Base-by-base conservation (phyloP, 228 moss, liverwort and hornwort species). In the Sphagnum fallax region DNA sequence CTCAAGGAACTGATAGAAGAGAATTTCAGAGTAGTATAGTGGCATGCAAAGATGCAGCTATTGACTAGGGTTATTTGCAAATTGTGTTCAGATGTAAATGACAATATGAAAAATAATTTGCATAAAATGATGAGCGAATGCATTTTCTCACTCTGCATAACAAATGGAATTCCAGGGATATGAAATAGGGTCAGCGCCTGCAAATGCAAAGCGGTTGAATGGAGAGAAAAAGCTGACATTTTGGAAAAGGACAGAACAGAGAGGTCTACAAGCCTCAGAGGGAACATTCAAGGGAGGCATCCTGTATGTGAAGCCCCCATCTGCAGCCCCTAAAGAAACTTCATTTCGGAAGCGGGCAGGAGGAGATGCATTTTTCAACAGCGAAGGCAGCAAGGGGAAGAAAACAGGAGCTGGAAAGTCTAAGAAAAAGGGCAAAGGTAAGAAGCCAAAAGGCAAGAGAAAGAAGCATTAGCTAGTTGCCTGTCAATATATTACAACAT, bases 251-350 rank as follows among this genome's bases (percentile, higher is more conserved):
- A 77, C 73, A 0, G 84, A 89, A 73, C 88, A 91, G 53, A 79
- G 80, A 77, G 91, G 89, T 63, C 74, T 97, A 51, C 79, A 75
- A 52, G 79, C 80, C 15, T 91, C 96, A 0, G 91, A 86, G 65
- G 96, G 96, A 11, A 90, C 79, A 50, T 97, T 92, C 59, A 97
- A 87, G 81, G 87, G 91, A 48, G 93, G 96, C 57, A 88, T 91
- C 70, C 73, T 97, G 73, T 91, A 86, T 70, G 93, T 97, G 60
- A 90, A 84, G 69, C 89, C 89, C 62, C 83, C 82, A 52, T 71
- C 78, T 47, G 86, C 83, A 65, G 67, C 49, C 16, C 69, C 74
- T 0, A 78, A 80, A 63, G 74, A 73, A 51, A 82, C 71, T 51
- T 78, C 76, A 58, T 74, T 70, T 67, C 78, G 84, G 63, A 75